Evolutionary conservation across 2,329 filamentous ascomycete species (phyloP), one percentile per base, ranked within the genome.

Genomic region (Cordyceps cateniannulata): DNA sequence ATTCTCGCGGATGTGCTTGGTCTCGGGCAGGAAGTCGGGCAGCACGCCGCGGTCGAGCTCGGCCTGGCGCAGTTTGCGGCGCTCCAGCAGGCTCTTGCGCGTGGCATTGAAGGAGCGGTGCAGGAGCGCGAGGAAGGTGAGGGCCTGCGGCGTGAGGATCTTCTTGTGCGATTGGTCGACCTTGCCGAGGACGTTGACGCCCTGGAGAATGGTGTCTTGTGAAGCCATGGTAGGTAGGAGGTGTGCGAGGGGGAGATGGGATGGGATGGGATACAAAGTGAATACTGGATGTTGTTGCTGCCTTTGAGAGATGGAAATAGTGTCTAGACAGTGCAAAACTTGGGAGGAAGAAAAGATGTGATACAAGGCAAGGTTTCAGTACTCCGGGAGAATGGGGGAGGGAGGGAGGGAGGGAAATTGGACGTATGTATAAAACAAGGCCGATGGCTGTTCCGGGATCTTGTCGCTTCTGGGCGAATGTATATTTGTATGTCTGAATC

Each of bases 21-120:
- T 98, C 84, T 98, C 91, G 62, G 93, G 91, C 59, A 98, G 85
- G 81, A 99, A 98, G 77, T 98, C 93, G 64, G 92, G 92, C 49
- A 97, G 82, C 59, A 85, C 77, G 67, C 95, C 95, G 73, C 88
- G 89, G 80, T 98, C 93, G 65, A 98, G 86, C 83, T 97, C 93
- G 67, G 89, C 88, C 80, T 98, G 95, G 71, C 93, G 90, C 67
- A 88, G 79, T 69, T 89, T 84, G 69, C 95, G 91, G 70, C 92
- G 87, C 78, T 97, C 88, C 59, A 99, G 85, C 48, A 99, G 86
- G 53, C 83, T 81, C 81, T 96, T 96, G 77, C 95, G 90, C 60
- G 88, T 93, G 65, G 76, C 79, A 76, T 98, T 96, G 84, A 98
- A 98, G 66, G 92, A 91, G 72, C 93, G 89, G 80, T 99, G 95